Evolutionary conservation across 345 rosid genomes (phyloP), one percentile per base, ranked within the genome.

Genomic region (Populus tremula): DNA sequence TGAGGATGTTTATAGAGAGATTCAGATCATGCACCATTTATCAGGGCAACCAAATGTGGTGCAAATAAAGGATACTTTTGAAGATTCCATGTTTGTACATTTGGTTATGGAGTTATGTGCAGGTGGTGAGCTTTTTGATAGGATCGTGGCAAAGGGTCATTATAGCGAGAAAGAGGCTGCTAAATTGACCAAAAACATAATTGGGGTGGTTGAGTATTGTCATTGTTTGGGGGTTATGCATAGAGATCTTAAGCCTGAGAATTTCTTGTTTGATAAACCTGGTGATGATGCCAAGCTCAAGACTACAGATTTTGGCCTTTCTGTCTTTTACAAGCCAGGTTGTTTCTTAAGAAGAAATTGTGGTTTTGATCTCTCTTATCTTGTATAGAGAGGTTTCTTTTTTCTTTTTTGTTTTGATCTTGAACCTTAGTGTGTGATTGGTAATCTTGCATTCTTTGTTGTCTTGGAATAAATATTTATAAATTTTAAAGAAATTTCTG

Each of bases 171-270:
- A 87, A 49, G 96, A 93, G 85, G 99, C 98, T 61, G 94, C 91
- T 5, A 86, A 91, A 84, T 82, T 93, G 78, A 90, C 92, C 61
- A 92, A 92, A 83, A 96, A 93, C 8, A 93, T 96, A 72, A 92
- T 96, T 29, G 92, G 90, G 3, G 98, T 96, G 16, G 98, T 96
- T 14, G 94, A 96, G 88, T 91, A 89, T 49, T 96, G 99, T 67
- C 99, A 96, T 81, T 96, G 96, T 29, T 91, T 96, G 62, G 99
- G 99, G 63, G 99, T 95, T 47, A 92, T 93, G 94, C 99, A 95
- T 71, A 87, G 99, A 76, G 99, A 95, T 89, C 94, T 95, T 78
- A 95, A 95, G 76, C 99, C 99, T 64, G 99, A 96, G 86, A 96
- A 96, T 80, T 96, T 96, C 90, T 88, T 93, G 91, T 96, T 96